Percentiles rank a stretch among this genome's conserved stretches.
These are phyloP conservation scores for Aquilaria sinensis DNA, from an alignment of 345 rosid species.

Conservation along the genomic window DNA sequence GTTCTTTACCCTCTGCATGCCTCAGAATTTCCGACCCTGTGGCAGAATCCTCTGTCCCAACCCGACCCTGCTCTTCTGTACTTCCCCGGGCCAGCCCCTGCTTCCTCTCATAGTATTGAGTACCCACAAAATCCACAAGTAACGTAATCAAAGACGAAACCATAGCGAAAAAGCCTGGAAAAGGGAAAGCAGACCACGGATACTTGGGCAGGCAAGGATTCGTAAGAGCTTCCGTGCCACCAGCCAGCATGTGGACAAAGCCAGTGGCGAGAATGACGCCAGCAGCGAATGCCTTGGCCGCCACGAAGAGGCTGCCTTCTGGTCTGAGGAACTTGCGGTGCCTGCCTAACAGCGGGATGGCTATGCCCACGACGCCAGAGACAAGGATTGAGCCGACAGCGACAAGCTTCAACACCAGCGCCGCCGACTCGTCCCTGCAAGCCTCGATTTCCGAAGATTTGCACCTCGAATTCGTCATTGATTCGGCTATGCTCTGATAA, in stretches of 20 bases:
- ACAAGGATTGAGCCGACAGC: constrained; percentile 73
- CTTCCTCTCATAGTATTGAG: constrained; percentile 82
- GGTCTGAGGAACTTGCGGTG: constrained; percentile 54
- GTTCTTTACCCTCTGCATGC: constrained; percentile 18
- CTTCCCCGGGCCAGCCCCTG: constrained; percentile 41
- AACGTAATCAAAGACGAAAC: constrained; percentile 65
- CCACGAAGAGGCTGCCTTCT: constrained; percentile 62
- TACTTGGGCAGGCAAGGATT: constrained; percentile 64
- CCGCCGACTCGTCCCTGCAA: constrained; percentile 60
- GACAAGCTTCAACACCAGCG: constrained; percentile 50
- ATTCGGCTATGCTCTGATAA: constrained; percentile 18
- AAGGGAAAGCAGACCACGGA: constrained; percentile 85
- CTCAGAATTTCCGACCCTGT: constrained; percentile 41
- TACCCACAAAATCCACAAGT: constrained; percentile 76
- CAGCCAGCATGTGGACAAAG: constrained; percentile 88
- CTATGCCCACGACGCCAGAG: constrained; percentile 55
- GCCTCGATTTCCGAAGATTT: constrained; percentile 32
- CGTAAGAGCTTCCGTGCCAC: constrained; percentile 46
- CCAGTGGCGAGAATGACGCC: constrained; percentile 96
- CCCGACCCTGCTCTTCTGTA: constrained; percentile 31
- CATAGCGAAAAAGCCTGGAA: constrained; percentile 86
- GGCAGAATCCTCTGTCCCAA: constrained; percentile 31
- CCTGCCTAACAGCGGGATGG: constrained; percentile 70
- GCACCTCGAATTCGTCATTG: constrained; percentile 35
- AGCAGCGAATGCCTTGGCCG: constrained; percentile 86